Percentiles rank a stretch among this genome's conserved stretches.
Conservation (phyloP, 352 stramenopile genomes). For the Pythium phragmitis region DNA sequence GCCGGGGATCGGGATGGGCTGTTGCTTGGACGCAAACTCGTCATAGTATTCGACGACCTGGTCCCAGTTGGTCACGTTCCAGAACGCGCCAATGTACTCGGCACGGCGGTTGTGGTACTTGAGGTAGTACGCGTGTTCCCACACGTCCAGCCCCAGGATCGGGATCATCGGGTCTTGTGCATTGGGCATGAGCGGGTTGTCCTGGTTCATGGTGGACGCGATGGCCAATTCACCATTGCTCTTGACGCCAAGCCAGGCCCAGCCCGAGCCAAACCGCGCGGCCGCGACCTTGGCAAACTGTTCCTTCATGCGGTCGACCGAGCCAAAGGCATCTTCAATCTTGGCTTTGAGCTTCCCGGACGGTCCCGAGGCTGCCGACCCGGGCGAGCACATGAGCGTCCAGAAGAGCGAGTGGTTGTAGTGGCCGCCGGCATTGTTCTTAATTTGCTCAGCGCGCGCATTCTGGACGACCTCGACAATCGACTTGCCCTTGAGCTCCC, state of each 20-base stretch:
- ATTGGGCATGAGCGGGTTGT: constrained; percentile 46
- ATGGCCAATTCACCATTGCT: constrained; percentile 78
- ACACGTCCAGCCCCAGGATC: constrained; percentile 88
- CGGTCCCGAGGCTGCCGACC: constrained; percentile 35
- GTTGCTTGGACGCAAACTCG: constrained; percentile 48
- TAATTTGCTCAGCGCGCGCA: constrained; percentile 33
- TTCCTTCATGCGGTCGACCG: constrained; percentile 56
- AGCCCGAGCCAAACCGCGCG: constrained; percentile 62
- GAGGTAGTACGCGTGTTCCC: constrained; percentile 87
- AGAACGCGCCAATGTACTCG: constrained; percentile 56
- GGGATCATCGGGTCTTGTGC: constrained; percentile 50
- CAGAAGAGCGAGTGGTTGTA: constrained; percentile 68
- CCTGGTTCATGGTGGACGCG: constrained; percentile 89
- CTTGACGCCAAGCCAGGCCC: constrained; percentile 50
- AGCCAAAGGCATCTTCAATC: constrained; percentile 71
- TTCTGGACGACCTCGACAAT: constrained; percentile 33
- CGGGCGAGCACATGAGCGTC: constrained; percentile 59
- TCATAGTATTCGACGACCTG: constrained; percentile 60
- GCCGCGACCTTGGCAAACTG: constrained; percentile 58
- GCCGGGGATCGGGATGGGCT: constrained; percentile 49
- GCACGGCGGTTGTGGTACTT: constrained; percentile 88
- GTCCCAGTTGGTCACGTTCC: constrained; percentile 47
- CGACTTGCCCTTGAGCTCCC: constrained; percentile 33
- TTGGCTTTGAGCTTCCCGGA: constrained; percentile 39
- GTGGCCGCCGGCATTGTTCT: constrained; percentile 41